Conservation (phyloP, 768 basidiomycete genomes). For the Leccinum boreale region DNA sequence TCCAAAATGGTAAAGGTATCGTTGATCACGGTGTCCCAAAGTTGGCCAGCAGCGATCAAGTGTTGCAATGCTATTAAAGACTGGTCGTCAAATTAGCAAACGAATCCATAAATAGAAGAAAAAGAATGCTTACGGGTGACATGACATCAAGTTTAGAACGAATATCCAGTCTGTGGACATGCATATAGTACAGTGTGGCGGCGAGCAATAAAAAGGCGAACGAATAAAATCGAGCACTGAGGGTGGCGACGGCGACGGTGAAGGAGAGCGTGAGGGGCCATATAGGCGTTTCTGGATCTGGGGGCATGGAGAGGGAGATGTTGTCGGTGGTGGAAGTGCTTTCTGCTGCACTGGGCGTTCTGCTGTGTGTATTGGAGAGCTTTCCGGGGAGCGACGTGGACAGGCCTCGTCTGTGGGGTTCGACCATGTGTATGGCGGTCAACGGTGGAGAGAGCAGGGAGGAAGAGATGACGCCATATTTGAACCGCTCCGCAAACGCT, state of each 20-base stretch:
- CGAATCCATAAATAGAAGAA: not conserved
- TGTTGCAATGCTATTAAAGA: constrained; percentile 65
- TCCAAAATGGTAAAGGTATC: constrained; percentile 66
- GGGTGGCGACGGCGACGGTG: constrained; percentile 37
- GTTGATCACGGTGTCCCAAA: constrained; percentile 74
- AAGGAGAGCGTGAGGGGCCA: constrained; percentile 40
- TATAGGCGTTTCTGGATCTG: constrained; percentile 35
- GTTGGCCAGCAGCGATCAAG: constrained; percentile 60
- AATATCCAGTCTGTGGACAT: constrained; percentile 33
- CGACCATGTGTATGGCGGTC: constrained; percentile 36
- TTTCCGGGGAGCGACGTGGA: constrained; percentile 47
- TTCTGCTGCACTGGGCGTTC: constrained; percentile 39
- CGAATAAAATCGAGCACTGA: constrained; percentile 43
- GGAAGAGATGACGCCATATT: constrained; percentile 80
- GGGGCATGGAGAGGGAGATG: constrained; percentile 25
- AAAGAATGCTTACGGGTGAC: constrained; percentile 45
- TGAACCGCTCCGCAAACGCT: constrained; percentile 75
- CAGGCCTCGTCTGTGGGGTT: constrained; percentile 30
- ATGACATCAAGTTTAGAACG: constrained; percentile 45
- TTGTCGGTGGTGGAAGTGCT: constrained; percentile 17
- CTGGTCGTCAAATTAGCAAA: constrained; percentile 34
- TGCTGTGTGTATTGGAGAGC: constrained; percentile 36
- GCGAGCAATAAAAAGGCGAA: constrained; percentile 38
- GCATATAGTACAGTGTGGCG: constrained; percentile 38
- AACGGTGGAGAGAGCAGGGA: constrained; percentile 64